Conservation (phyloP, 108 stramenopile species). For the Schizochytrium sp. region DNA sequence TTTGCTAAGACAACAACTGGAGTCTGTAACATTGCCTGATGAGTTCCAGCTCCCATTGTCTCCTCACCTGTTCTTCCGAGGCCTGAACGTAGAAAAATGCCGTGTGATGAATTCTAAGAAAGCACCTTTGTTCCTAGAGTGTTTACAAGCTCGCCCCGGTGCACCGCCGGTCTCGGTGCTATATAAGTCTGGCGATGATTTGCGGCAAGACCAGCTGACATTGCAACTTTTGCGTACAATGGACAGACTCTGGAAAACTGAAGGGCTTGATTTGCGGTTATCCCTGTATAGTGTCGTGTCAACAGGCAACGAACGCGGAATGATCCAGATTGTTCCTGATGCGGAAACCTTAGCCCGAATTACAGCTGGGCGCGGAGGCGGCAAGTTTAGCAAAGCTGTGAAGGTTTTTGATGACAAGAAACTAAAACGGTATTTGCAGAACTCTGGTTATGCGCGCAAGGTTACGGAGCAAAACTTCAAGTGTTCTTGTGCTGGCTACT, state of each 20-base stretch:
- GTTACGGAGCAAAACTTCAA: slow-evolving; percentile 60
- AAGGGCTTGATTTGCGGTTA: slow-evolving; percentile 71
- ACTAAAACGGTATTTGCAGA: slow-evolving; percentile 13
- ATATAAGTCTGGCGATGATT: slow-evolving; percentile 79
- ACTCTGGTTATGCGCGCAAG: background rate
- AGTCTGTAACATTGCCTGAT: slow-evolving; percentile 54
- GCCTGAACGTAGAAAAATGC: slow-evolving; percentile 65
- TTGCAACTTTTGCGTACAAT: slow-evolving; percentile 77
- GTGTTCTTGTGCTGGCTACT: slow-evolving; percentile 76
- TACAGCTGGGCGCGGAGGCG: slow-evolving; percentile 14
- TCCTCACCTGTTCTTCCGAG: slow-evolving; percentile 62
- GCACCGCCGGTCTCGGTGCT: slow-evolving; percentile 64
- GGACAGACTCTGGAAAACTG: slow-evolving; percentile 75
- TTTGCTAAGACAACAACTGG: slow-evolving; percentile 47
- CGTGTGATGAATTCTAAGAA: slow-evolving; percentile 73
- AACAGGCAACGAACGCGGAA: slow-evolving; percentile 73
- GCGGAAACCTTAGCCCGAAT: slow-evolving; percentile 72
- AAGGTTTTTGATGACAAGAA: slow-evolving; percentile 61
- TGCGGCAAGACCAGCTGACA: slow-evolving; percentile 80
- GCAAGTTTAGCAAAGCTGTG: slow-evolving; percentile 19
- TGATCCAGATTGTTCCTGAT: slow-evolving; percentile 75
- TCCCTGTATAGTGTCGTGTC: slow-evolving; percentile 73
- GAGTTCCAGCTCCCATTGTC: slow-evolving; percentile 70
- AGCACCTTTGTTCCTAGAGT: slow-evolving; percentile 70
- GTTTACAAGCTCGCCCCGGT: slow-evolving; percentile 51